Evolutionary conservation across 139 green algal genomes (phyloP).

Genomic region (Closterium sp.): DNA sequence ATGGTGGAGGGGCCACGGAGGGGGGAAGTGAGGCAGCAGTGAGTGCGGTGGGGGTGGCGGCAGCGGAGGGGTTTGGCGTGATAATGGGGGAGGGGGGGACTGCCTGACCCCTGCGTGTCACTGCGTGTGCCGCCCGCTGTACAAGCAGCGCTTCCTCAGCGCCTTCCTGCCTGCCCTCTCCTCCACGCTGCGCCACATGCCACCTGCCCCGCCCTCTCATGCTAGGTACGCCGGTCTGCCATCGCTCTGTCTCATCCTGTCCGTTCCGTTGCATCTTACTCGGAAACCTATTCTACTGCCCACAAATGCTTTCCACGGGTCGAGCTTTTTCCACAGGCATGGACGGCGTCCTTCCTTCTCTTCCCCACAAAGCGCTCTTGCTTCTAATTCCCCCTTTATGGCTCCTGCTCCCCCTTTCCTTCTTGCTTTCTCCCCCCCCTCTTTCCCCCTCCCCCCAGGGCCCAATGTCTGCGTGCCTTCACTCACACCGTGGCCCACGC

Average conservation of each 20-base stretch:
- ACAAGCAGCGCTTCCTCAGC: constrained; percentile 19
- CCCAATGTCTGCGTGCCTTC: background rate
- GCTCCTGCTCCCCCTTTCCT: background rate
- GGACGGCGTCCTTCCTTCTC: too few species aligned
- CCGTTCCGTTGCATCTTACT: too few species aligned
- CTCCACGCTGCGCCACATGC: background rate
- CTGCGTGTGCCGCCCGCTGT: background rate
- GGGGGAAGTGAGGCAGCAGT: background rate
- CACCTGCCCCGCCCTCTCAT: background rate
- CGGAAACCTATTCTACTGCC: too few species aligned
- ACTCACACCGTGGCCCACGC: background rate
- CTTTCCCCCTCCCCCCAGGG: background rate
- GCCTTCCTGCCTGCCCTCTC: background rate
- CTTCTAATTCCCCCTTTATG: too few species aligned
- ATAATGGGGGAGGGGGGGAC: background rate
- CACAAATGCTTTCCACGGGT: too few species aligned
- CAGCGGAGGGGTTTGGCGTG: constrained; percentile 14
- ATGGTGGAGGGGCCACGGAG: too few species aligned
- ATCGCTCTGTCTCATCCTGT: too few species aligned
- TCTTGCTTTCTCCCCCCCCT: background rate
- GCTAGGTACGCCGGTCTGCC: background rate
- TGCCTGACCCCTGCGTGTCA: background rate
- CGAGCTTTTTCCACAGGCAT: too few species aligned
- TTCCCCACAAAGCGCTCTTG: too few species aligned
- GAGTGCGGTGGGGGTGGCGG: background rate